Conservation (phyloP, 2,329 filamentous ascomycete species). For the Penicillium sp. region DNA sequence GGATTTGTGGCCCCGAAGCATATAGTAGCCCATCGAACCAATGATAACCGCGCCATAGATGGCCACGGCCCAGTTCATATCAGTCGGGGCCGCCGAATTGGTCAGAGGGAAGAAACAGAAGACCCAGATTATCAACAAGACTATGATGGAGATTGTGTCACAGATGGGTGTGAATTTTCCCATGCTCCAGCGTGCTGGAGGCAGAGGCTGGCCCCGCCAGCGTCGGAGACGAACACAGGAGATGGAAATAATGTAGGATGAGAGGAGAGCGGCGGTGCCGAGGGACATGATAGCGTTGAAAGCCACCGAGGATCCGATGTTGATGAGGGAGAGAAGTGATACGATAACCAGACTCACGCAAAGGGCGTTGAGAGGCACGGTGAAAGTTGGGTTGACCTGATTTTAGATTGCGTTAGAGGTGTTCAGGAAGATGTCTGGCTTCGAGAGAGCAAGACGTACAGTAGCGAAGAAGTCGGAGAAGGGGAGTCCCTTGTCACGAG, state of each 20-base stretch:
- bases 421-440: background rate
- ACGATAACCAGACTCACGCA: conserved; percentile 13
- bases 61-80: conserved; percentile 23
- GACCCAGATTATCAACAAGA: conserved; percentile 34
- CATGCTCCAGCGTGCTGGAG: conserved; percentile 35
- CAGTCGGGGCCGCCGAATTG: background rate
- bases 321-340: conserved; percentile 34
- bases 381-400: conserved; percentile 8
- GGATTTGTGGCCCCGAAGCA: conserved; percentile 32
- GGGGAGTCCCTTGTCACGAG: conserved; percentile 43
- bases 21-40: conserved; percentile 39
- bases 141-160: conserved; percentile 33
- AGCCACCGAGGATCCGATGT: conserved; percentile 36
- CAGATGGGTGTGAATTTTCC: conserved; percentile 29
- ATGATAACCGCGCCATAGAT: conserved; percentile 40
- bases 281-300: conserved; percentile 44
- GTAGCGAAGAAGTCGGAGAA: conserved; percentile 21
- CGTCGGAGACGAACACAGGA: conserved; percentile 37
- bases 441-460: conserved; percentile 1
- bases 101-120: conserved; percentile 24
- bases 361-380: conserved; percentile 18
- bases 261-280: conserved; percentile 32
- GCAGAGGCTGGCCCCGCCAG: conserved; percentile 30
- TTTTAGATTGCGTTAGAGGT: background rate
- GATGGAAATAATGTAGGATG: conserved; percentile 35